Evolutionary conservation across 805 yeast species (phyloP), one percentile per base, ranked within the genome.

Genomic region (Starmerella stigmatis): DNA sequence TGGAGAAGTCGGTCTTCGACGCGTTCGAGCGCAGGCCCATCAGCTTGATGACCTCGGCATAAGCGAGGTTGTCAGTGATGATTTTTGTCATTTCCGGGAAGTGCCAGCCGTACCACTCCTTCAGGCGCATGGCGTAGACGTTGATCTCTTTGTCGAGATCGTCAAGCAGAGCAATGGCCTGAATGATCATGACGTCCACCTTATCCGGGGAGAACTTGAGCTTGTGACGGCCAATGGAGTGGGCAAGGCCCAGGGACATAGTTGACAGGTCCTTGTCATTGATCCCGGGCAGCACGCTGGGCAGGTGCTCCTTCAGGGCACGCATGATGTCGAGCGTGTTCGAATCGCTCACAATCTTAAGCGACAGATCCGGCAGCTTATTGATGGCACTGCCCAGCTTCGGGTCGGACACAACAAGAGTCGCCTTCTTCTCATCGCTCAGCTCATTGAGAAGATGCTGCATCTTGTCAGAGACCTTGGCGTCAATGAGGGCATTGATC

Each of bases 41-140:
- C 58, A 80, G 73, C 68, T 86, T 75, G 62, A 92, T 84, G 57
- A 86, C 83, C 72, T 94, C 81, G 51, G 97, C 97, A 66, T 79
- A 89, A 38, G 96, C 96, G 58, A 85, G 89, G 55, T 95, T 88
- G 69, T 89, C 98, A 56, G 81, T 79, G 58, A 92, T 83, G 65
- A 89, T 86, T 75, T 92, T 92, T 60, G 96, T 96, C 78, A 92
- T 78, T 69, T 92, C 98, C 31, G 98, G 98, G 80, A 92, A 92
- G 69, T 92, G 98, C 98, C 98, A 92, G 55, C 98, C 98, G 70
- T 92, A 92, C 98, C 98, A 92, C 71, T 92, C 98, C 72, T 89
- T 92, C 70, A 89, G 78, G 72, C 98, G 80, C 98, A 92, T 92
- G 56, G 97, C 95, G 60, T 89, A 92, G 43, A 96, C 92, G 72